Conservation (phyloP, 345 rosid genomes). For the Salix dunnii region DNA sequence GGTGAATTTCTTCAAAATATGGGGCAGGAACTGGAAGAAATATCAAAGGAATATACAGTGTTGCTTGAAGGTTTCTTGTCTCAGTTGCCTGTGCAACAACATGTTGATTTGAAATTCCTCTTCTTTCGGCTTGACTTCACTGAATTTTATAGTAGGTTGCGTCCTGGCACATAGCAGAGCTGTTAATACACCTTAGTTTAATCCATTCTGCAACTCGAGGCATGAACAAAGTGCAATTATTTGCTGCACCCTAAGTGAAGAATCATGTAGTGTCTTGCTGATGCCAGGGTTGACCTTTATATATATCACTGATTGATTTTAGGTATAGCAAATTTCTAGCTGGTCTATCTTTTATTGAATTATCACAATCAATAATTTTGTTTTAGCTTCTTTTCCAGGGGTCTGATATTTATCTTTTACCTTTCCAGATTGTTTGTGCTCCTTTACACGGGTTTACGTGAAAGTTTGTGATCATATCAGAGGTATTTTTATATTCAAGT, state of each 20-base stretch:
- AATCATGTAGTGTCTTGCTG: constrained; percentile 22
- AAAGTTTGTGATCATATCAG: constrained; percentile 25
- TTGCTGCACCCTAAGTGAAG: constrained; percentile 16
- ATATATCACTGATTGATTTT: constrained; percentile 21
- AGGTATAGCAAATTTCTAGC: constrained; percentile 29
- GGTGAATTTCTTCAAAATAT: constrained; percentile 80
- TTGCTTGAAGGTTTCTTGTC: constrained; percentile 78
- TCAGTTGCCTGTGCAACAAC: constrained; percentile 83
- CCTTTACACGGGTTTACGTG: constrained; percentile 27
- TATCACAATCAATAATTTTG: not conserved
- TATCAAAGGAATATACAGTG: constrained; percentile 66
- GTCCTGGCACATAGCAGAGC: constrained; percentile 40
- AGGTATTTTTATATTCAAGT: constrained; percentile 34
- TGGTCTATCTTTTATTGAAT: not conserved
- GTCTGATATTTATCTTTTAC: not conserved
- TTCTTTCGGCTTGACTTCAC: constrained; percentile 94
- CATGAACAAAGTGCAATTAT: constrained; percentile 3
- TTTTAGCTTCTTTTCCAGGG: not conserved
- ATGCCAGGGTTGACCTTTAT: constrained; percentile 25
- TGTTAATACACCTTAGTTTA: constrained; percentile 13
- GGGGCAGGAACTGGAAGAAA: constrained; percentile 71
- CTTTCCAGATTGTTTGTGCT: constrained; percentile 39
- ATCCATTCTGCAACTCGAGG: constrained; percentile 11
- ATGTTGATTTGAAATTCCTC: constrained; percentile 87
- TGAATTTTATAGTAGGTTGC: constrained; percentile 73